Evolutionary conservation across 169 alveolate genomes (phyloP), one percentile per base, ranked within the genome.

Genomic region (Perkinsus olseni): DNA sequence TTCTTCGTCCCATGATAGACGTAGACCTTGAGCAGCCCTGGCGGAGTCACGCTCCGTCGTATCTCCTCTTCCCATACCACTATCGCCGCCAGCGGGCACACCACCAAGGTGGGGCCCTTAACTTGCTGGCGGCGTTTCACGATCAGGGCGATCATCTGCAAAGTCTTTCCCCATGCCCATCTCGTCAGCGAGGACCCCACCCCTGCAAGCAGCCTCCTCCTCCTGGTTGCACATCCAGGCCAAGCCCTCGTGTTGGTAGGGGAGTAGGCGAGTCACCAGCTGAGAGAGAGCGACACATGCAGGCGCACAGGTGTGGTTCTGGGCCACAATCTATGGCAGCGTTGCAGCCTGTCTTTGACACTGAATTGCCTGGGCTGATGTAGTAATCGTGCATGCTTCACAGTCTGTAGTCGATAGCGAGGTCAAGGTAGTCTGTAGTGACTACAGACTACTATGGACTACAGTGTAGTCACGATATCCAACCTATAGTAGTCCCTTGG

Each of bases 151-250:
- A 96, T 94, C 50, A 95, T 93, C 91, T 96, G 98, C 74, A 96
- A 94, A 17, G 98, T 96, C 93, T 96, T 96, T 74, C 51, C 98
- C 98, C 97, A 96, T 96, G 31, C 98, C 98, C 98, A 96, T 96
- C 91, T 96, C 98, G 91, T 96, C 98, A 37, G 98, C 97, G 38
- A 96, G 91, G 39, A 96, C 96, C 62, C 98, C 98, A 10, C 98
- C 98, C 38, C 94, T 92, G 34, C 95, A 94, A 34, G 39, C 93
- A 13, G 96, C 94, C 40, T 94, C 94, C 74, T 91, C 95, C 93
- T 95, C 96, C 39, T 96, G 97, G 38, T 94, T 92, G 51, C 95
- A 93, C 91, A 96, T 91, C 97, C 97, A 96, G 91, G 95, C 96
- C n/a, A 96, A 94, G 36, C 97, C 97, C 51, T 96, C 97, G 45